A percentile compares a stretch with the other conserved stretches of the same genome.
phyloP scores from a whole-genome alignment of 1,284 basidiomycete species.

The Ustilago trichophora region DNA sequence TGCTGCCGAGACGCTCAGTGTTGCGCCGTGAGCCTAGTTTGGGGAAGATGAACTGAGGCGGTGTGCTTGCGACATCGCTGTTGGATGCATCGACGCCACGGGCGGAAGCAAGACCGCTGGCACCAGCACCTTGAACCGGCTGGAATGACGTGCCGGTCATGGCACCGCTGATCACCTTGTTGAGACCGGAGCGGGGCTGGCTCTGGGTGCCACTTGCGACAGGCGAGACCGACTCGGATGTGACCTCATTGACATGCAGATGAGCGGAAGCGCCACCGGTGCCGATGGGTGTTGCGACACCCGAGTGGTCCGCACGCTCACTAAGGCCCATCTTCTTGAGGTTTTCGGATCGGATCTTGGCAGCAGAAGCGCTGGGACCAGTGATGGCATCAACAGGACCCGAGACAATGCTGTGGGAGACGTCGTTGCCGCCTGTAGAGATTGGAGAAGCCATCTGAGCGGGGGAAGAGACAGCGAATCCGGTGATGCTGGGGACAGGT shows the following conservation, averaged over 20 bases:
- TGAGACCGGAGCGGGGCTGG: conserved; percentile 31
- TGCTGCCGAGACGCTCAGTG: conserved; percentile 20
- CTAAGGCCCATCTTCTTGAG: conserved; percentile 38
- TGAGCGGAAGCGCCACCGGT: conserved; percentile 38
- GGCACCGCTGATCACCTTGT: conserved; percentile 42
- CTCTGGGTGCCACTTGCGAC: conserved; percentile 9
- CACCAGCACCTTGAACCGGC: conserved; percentile 48
- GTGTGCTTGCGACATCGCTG: conserved; percentile 36
- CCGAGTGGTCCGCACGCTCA: conserved; percentile 37
- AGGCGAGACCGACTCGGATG: conserved; percentile 23
- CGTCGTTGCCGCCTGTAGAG: conserved; percentile 5
- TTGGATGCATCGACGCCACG: conserved; percentile 45
- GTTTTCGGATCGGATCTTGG: conserved; percentile 36
- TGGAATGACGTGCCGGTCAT: conserved; percentile 41
- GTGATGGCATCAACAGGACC: conserved; percentile 37
- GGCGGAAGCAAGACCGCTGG: conserved; percentile 51
- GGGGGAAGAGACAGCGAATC: conserved; percentile 13
- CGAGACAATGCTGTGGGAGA: conserved; percentile 10
- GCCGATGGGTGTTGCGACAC: conserved; percentile 45
- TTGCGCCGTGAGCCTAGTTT: conserved; percentile 57
- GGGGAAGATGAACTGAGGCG: conserved; percentile 62
- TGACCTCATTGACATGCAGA: conserved; percentile 1
- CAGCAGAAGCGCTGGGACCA: conserved; percentile 36
- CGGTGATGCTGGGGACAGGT: conserved; percentile 2
- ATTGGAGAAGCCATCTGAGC: conserved; percentile 22